A percentile compares a stretch with the other conserved stretches of the same genome.
These are phyloP conservation scores for Geotrichum bryndzae DNA, from an alignment of 1,139 yeast species.

Conservation along the genomic window DNA sequence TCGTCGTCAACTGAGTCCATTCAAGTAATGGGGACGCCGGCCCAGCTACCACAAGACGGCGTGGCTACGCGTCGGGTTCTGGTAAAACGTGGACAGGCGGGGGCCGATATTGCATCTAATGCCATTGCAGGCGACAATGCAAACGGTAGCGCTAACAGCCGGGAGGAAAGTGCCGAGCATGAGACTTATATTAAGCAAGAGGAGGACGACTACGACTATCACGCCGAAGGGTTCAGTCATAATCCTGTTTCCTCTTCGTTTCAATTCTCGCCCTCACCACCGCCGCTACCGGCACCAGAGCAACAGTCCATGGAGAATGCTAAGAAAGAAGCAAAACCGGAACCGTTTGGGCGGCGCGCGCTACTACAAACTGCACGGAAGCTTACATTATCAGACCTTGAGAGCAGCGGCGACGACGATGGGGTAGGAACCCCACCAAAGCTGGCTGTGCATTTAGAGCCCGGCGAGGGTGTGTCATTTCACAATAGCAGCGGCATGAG, in stretches of 20 bases:
- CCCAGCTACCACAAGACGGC: neutral
- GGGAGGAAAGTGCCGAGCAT: neutral
- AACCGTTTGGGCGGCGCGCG: neutral
- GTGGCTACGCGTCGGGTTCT: neutral
- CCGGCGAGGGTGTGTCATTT: constrained; percentile 13
- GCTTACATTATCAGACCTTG: constrained; percentile 11
- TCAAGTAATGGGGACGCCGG: constrained; percentile 3
- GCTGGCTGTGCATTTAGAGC: constrained; percentile 11
- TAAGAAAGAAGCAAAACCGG: neutral
- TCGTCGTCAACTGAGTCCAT: constrained; percentile 14
- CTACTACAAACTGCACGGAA: constrained; percentile 9
- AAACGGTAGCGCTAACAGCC: neutral
- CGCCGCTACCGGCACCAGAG: neutral
- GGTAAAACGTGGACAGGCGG: neutral
- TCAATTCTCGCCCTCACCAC: neutral
- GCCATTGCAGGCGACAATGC: neutral
- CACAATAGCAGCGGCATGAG: constrained; percentile 1
- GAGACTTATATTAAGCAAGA: neutral
- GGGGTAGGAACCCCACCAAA: constrained; percentile 6
- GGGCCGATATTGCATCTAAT: neutral
- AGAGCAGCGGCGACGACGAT: constrained; percentile 14
- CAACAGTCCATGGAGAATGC: neutral
- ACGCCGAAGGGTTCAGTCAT: neutral
- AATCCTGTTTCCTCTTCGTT: neutral
- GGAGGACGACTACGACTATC: neutral